Evolutionary conservation across 768 basidiomycete genomes (phyloP), one percentile per base, ranked within the genome.

Genomic region (Ramaria sp.): DNA sequence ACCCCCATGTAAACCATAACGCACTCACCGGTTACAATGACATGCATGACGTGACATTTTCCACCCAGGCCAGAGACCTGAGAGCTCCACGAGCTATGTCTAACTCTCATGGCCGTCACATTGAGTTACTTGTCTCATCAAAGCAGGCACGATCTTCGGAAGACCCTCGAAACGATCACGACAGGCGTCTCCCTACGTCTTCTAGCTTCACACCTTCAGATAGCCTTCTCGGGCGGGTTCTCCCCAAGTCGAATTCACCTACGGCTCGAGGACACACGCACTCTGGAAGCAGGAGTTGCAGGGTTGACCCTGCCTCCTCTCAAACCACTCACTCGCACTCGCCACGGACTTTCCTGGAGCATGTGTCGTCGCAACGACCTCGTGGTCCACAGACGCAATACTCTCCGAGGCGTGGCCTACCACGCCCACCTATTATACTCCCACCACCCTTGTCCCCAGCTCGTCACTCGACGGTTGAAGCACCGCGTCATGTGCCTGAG

Each of bases 161-260:
- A 30, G 15, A 4, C 24, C 17, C 31, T 24, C 22, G 7, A 49
- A 49, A 30, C 27, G 27, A 49, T 49, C 15, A 49, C 15, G n/a
- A 22, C 9, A 9, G 24, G 7, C 7, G 24, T 17, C 30, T 5
- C 13, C 62, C 19, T 38, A 48, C 59, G 43, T 24, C 24, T 57
- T 33, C 33, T 50, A 2, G 20, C 22, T 15, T 60, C 31, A 11
- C 43, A 41, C 65, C 65, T 15, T 57, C 63, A 6, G 68, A 69
- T 58, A 69, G 65, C 46, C 57, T 67, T n/a, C 61, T 69, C 15
- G 62, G 54, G 22, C 66, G 66, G 12, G 54, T 69, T 6, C 69
- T 68, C 53, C 61, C 66, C 4, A 46, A 51, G n/a, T 38, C 55
- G 6, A 50, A 33, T 15, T 5, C 56, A 37, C 3, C 41, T 11